Evolutionary conservation across 2,329 filamentous ascomycete genomes (phyloP).

Genomic region (Coniochaeta hoffmannii): DNA sequence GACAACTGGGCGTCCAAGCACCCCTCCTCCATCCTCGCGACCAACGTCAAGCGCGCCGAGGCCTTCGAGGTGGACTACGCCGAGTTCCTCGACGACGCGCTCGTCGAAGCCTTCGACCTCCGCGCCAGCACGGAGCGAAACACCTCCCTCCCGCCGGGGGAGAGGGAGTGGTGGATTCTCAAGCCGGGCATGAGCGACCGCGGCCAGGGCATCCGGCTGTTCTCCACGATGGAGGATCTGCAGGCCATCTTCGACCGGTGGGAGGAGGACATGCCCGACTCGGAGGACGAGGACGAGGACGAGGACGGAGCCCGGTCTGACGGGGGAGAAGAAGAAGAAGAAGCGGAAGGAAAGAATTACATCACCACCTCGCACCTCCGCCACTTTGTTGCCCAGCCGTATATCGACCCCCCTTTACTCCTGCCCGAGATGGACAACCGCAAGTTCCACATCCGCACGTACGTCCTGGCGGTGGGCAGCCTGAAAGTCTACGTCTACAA

Average conservation of each 20-base stretch:
- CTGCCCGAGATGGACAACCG: constrained; percentile 53
- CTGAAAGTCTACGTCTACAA: constrained; percentile 80
- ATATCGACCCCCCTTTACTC: constrained; percentile 83
- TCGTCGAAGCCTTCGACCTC: constrained; percentile 85
- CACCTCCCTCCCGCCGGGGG: constrained; percentile 28
- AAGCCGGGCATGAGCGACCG: constrained; percentile 98
- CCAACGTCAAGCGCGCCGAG: constrained; percentile 69
- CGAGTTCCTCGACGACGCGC: constrained; percentile 89
- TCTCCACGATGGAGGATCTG: constrained; percentile 78
- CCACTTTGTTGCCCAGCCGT: constrained; percentile 93
- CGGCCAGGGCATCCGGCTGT: constrained; percentile 86
- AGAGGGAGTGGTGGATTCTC: constrained; percentile 89
- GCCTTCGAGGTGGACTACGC: constrained; percentile 94
- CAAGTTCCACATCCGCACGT: constrained; percentile 94
- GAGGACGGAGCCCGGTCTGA: too few species aligned
- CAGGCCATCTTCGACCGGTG: constrained; percentile 84
- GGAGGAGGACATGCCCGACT: constrained; percentile 63
- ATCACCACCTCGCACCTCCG: constrained; percentile 86
- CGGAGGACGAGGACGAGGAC: constrained; percentile 55
- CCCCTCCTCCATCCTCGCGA: constrained; percentile 59
- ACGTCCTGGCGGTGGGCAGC: constrained; percentile 74
- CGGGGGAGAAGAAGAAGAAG: too few species aligned
- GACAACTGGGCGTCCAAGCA: constrained; percentile 82
- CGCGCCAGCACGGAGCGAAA: constrained; percentile 71
- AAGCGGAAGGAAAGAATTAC: constrained; percentile 30